Conservation (phyloP, 2,329 filamentous ascomycete genomes). For the Ascocoryne sarcoides region DNA sequence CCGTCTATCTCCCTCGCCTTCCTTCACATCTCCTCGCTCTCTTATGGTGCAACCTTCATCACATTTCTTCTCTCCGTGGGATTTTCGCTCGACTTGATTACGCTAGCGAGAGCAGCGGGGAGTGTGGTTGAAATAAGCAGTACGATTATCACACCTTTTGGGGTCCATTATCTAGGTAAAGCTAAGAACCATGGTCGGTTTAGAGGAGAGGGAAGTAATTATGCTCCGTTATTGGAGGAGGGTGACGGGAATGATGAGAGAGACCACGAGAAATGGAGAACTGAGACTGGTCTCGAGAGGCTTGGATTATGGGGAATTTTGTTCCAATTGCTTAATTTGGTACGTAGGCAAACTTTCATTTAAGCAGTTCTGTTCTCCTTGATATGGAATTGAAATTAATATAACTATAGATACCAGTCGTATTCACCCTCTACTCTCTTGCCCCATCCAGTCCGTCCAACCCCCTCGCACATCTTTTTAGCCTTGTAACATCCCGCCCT, state of each 20-base stretch:
- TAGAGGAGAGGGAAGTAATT: conserved; percentile 9
- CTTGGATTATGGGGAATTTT: conserved; percentile 36
- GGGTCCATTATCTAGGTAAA: conserved; percentile 34
- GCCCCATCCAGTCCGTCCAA: conserved; percentile 15
- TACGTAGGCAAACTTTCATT: no score
- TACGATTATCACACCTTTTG: conserved; percentile 41
- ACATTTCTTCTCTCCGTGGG: conserved; percentile 44
- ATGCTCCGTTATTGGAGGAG: conserved; percentile 10
- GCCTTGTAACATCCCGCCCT: no score
- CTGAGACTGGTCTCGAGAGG: conserved; percentile 29
- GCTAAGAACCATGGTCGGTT: conserved; percentile 24
- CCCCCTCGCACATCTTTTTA: conserved; percentile 10
- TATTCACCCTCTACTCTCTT: conserved; percentile 29
- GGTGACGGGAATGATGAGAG: conserved; percentile 11
- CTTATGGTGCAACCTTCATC: conserved; percentile 45
- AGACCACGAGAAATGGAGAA: conserved; percentile 9
- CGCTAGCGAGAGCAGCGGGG: conserved; percentile 36
- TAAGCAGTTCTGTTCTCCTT: neutral
- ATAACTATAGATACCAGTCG: conserved; percentile 27
- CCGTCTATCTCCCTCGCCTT: conserved; percentile 42
- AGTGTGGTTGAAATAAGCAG: conserved; percentile 44
- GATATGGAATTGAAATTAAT: neutral
- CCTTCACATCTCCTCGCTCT: conserved; percentile 46
- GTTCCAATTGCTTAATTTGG: conserved; percentile 34
- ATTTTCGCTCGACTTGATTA: conserved; percentile 39